Conservation (phyloP, 192 early-diverging fungal species). For the Entomortierella parvispora region DNA sequence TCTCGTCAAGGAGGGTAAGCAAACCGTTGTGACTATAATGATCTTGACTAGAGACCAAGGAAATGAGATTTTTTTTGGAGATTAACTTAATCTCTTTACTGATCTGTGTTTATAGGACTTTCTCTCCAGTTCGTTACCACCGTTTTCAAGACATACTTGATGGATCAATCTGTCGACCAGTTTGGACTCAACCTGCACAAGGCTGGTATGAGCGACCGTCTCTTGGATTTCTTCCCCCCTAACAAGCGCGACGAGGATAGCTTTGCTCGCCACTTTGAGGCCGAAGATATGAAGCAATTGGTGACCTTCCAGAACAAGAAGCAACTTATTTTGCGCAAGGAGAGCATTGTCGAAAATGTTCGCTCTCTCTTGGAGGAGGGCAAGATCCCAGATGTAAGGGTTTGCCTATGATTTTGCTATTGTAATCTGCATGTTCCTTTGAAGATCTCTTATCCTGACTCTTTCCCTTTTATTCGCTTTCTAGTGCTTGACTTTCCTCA, state of each 20-base stretch:
- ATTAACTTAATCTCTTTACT: not conserved
- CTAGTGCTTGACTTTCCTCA: conserved; percentile 72
- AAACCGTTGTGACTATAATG: too few relatives aligned
- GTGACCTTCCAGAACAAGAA: conserved; percentile 84
- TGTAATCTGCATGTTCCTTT: not conserved
- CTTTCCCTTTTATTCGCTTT: not conserved
- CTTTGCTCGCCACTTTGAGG: conserved; percentile 92
- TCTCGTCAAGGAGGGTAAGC: conserved; percentile 89
- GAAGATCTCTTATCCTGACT: not conserved
- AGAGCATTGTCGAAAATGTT: conserved; percentile 67
- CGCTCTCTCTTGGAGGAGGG: conserved; percentile 70
- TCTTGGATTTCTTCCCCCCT: conserved; percentile 92
- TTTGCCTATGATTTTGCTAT: conserved; percentile 4
- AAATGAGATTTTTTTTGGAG: not conserved
- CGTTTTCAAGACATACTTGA: conserved; percentile 83
- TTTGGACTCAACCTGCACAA: conserved; percentile 75
- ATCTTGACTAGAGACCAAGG: not conserved
- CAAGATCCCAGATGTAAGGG: conserved; percentile 65
- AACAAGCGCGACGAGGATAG: conserved; percentile 90
- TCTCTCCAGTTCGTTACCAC: conserved; percentile 86
- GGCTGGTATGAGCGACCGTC: conserved; percentile 75
- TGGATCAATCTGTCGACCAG: conserved; percentile 80
- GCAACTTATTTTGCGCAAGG: conserved; percentile 73
- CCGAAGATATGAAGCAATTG: conserved; percentile 89
- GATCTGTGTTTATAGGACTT: conserved; percentile 60